Conservation (phyloP, 108 stramenopile genomes). For the Pseudonitzschia delicatissima region DNA sequence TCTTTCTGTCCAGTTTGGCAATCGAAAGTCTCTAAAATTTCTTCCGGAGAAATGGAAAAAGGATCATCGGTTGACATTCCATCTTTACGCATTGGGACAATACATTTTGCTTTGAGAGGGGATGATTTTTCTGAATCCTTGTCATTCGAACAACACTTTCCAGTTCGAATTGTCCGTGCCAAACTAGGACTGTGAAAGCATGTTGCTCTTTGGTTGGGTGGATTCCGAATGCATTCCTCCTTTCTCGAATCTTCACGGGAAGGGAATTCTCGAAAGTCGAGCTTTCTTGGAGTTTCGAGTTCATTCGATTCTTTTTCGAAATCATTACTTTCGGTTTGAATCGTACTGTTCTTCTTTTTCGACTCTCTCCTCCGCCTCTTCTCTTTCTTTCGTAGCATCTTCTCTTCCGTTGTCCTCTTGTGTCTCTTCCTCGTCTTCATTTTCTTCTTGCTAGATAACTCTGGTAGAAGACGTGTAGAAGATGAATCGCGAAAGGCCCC, state of each 20-base stretch:
- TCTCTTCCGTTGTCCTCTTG: slow-evolving; percentile 5
- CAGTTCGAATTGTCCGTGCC: too few relatives aligned
- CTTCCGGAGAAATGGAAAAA: slow-evolving; percentile 12
- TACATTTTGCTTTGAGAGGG: too few relatives aligned
- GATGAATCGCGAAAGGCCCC: too few relatives aligned
- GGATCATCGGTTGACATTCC: slow-evolving; percentile 6
- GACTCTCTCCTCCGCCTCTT: slow-evolving; percentile 11
- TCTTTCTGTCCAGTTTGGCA: neutral
- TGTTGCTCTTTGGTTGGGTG: too few relatives aligned
- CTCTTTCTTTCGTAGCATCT: slow-evolving; percentile 4
- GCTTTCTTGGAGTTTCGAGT: slow-evolving; percentile 10
- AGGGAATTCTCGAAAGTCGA: neutral
- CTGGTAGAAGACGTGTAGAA: too few relatives aligned
- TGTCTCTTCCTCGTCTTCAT: slow-evolving; percentile 1
- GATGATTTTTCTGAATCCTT: too few relatives aligned
- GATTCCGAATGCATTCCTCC: too few relatives aligned
- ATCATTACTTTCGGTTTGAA: neutral
- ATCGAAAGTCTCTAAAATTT: neutral
- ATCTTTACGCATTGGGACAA: too few relatives aligned
- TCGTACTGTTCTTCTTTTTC: slow-evolving; percentile 22
- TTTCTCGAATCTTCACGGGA: neutral
- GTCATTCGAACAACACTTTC: too few relatives aligned
- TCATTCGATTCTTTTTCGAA: neutral
- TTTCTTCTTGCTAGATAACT: neutral
- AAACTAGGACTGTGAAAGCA: too few relatives aligned